Evolutionary conservation across 148 eudicot genomes (phyloP), one percentile per base, ranked within the genome.

Genomic region (Gaultheria prostrata): DNA sequence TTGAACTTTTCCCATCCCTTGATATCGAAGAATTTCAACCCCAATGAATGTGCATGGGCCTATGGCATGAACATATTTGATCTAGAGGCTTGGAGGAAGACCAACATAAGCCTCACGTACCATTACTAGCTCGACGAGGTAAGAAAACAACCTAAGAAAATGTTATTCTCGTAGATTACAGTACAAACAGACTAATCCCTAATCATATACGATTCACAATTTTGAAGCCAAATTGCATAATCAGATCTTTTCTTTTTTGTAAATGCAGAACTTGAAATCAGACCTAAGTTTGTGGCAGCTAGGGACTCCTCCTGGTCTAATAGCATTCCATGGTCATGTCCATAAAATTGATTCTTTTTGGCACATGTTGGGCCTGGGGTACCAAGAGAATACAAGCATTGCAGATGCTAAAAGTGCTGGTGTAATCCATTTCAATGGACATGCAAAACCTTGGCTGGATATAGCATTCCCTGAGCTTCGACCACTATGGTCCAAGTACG

Each of bases 241-340:
- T n/a, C 61, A 46, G 49, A 46, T 54, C 11, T 63, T 2, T 46
- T 61, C 43, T 21, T 59, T 77, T 76, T 69, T 13, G 50, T 65
- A 24, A 13, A 33, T 85, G 86, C 98, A 94, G 98, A 95, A 94
- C 88, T 84, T 95, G 90, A 93, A 94, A 83, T 95, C 98, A 17
- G 97, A 93, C 87, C 85, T 95, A 81, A 95, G 98, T 91, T 92
- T 95, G 89, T 95, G 98, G 98, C 98, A 95, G 86, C 86, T 95
- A 30, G 98, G 98, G 48, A 95, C 98, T 28, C 98, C 98, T 85
- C 98, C 98, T 26, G 98, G 97, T 71, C 83, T 95, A 81, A 93
- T 95, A 88, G 98, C 98, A 84, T 95, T 95, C 86, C 96, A 93
- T 45, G 94, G 95, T n/a, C 92, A 95, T n/a, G 91, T 94, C 51